These are phyloP conservation scores for Rhodotorula babjevae DNA, from an alignment of 768 basidiomycete genomes.

Conservation along the genomic window DNA sequence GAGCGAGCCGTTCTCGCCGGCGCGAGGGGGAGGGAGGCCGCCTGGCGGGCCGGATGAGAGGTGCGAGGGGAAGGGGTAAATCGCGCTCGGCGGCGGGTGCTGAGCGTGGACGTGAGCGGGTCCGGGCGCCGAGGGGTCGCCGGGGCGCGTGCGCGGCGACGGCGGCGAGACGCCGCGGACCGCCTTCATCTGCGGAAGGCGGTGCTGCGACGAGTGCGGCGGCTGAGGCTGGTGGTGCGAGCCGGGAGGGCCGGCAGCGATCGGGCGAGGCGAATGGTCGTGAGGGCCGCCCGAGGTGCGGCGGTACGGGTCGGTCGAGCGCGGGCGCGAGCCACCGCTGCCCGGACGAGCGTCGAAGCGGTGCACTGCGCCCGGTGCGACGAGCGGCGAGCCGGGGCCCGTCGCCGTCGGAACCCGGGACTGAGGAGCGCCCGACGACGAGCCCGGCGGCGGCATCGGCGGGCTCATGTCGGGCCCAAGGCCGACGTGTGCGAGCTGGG, in stretches of 20 bases:
- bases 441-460: conserved; percentile 1
- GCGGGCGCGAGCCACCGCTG: conserved; percentile 21
- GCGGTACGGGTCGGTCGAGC: conserved; percentile 29
- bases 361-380: neutral
- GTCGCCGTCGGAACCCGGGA: neutral
- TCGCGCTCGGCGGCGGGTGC: neutral
- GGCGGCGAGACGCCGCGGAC: conserved; percentile 24
- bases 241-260: neutral
- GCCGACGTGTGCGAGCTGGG: conserved; percentile 19
- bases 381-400: conserved; percentile 15
- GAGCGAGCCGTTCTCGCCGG: neutral
- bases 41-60: neutral
- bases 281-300: conserved; percentile 12
- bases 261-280: conserved; percentile 21
- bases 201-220: neutral
- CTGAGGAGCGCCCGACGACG: neutral
- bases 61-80: conserved; percentile 20
- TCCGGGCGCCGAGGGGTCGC: neutral
- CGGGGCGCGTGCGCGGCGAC: conserved; percentile 15
- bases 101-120: neutral
- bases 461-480: conserved; percentile 31
- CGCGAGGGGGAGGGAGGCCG: neutral
- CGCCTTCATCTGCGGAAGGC: conserved; percentile 29
- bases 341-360: conserved; percentile 28
- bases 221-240: neutral